Percentiles rank a stretch among this genome's conserved stretches.
These are phyloP conservation scores for Saccharomyces kudriavzevii DNA, from an alignment of 805 yeast species.

Conservation along the genomic window DNA sequence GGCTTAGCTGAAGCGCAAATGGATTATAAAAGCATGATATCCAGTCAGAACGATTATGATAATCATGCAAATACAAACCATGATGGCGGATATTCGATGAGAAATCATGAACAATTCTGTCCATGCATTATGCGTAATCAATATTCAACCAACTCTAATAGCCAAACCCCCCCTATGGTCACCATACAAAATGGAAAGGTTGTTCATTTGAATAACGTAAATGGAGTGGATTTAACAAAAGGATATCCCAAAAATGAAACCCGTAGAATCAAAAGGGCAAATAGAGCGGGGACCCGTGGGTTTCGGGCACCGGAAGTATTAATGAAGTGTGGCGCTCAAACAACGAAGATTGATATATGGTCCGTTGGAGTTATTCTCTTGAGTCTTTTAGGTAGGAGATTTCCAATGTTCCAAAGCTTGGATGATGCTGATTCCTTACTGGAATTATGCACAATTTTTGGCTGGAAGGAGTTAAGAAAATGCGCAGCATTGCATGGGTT, in stretches of 20 bases:
- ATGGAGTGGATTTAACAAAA: conserved; percentile 36
- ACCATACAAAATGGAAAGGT: conserved; percentile 29
- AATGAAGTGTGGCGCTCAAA: conserved; percentile 76
- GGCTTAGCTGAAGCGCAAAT: conserved; percentile 72
- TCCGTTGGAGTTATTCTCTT: conserved; percentile 83
- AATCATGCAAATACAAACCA: conserved; percentile 7
- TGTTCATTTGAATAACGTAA: conserved; percentile 26
- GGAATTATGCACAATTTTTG: conserved; percentile 77
- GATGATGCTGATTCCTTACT: conserved; percentile 89
- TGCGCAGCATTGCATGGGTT: conserved; percentile 84
- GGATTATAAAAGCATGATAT: conserved; percentile 9
- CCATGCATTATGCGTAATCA: conserved; percentile 44
- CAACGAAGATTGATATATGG: conserved; percentile 82
- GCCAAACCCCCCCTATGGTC: conserved; percentile 15
- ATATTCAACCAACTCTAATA: conserved; percentile 2
- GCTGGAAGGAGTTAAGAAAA: conserved; percentile 58
- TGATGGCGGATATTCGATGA: conserved; percentile 3
- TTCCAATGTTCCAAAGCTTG: conserved; percentile 88
- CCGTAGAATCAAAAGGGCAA: conserved; percentile 84
- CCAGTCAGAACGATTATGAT: conserved; percentile 3
- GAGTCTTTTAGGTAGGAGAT: conserved; percentile 68
- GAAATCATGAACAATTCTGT: conserved; percentile 37
- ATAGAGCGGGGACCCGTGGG: conserved; percentile 94
- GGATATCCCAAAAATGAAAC: conserved; percentile 85
- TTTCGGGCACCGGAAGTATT: conserved; percentile 91